These are phyloP conservation scores for Phlebiopsis gigantea DNA, from an alignment of 768 basidiomycete species.

Conservation along the genomic window DNA sequence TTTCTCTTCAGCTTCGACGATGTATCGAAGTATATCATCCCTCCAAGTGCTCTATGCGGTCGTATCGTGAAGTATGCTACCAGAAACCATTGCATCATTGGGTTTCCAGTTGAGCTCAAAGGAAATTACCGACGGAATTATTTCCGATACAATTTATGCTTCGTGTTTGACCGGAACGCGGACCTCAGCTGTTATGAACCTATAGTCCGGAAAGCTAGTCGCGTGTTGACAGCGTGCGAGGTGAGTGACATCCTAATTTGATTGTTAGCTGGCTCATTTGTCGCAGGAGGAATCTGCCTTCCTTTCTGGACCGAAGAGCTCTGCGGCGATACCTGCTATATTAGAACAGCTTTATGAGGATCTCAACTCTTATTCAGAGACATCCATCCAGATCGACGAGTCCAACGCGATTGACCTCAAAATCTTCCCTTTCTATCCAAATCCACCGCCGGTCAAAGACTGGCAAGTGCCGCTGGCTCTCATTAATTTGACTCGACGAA, in stretches of 20 bases:
- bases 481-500: slow-evolving; percentile 73
- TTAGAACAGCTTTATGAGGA: slow-evolving; percentile 97
- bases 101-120: slow-evolving; percentile 79
- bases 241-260: slow-evolving; percentile 37
- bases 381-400: slow-evolving; percentile 83
- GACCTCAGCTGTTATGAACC: slow-evolving; percentile 96
- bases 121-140: slow-evolving; percentile 78
- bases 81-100: slow-evolving; percentile 78
- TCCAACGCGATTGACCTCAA: slow-evolving; percentile 96
- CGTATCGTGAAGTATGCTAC: slow-evolving; percentile 85
- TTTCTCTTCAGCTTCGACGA: slow-evolving; percentile 84
- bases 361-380: slow-evolving; percentile 95
- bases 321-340: slow-evolving; percentile 68
- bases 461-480: slow-evolving; percentile 95
- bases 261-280: background rate
- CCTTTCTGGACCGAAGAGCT: slow-evolving; percentile 68
- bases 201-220: slow-evolving; percentile 89
- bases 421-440: slow-evolving; percentile 95
- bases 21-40: slow-evolving; percentile 93
- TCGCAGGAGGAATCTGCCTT: slow-evolving; percentile 82
- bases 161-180: slow-evolving; percentile 88
- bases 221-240: slow-evolving; percentile 86
- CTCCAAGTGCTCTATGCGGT: slow-evolving; percentile 78
- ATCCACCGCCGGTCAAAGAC: slow-evolving; percentile 82
- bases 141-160: slow-evolving; percentile 92